Evolutionary conservation across 805 yeast species (phyloP).

Genomic region (Candida verbasci): DNA sequence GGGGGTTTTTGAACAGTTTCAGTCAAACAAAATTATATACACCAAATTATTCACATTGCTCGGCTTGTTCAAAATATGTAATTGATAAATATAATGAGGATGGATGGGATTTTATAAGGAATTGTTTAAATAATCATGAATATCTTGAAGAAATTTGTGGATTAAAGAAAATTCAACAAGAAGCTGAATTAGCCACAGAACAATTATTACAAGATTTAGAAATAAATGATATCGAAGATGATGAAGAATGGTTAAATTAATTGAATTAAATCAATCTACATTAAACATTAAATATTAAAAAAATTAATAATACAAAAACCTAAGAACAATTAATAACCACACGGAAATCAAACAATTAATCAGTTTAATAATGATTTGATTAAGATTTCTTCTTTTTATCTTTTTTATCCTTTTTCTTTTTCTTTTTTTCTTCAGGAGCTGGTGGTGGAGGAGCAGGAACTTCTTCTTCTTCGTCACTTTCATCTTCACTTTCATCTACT

Average conservation of each 20-base stretch:
- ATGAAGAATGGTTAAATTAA: conserved; percentile 1
- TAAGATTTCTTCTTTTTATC: conserved; percentile 12
- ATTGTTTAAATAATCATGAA: conserved; percentile 60
- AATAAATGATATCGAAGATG: conserved; percentile 2
- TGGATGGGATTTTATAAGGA: conserved; percentile 80
- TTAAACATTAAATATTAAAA: not conserved
- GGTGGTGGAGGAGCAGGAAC: not conserved
- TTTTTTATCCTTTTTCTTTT: conserved; percentile 29
- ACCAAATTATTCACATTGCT: conserved; percentile 71
- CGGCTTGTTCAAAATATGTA: conserved; percentile 76
- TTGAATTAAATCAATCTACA: not conserved
- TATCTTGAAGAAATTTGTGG: conserved; percentile 81
- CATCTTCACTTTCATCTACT: conserved; percentile 5
- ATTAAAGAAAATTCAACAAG: conserved; percentile 62
- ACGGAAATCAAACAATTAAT: not conserved
- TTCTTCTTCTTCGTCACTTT: conserved; percentile 3
- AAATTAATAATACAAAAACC: conserved; percentile 1
- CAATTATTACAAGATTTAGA: conserved; percentile 3
- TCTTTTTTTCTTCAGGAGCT: conserved; percentile 14
- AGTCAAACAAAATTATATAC: conserved; percentile 62
- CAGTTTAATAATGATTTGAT: not conserved
- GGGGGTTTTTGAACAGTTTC: conserved; percentile 77
- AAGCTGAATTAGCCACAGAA: conserved; percentile 51
- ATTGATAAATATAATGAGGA: conserved; percentile 43
- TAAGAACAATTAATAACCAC: not conserved